A percentile compares a stretch with the other conserved stretches of the same genome.
phyloP scores from a whole-genome alignment of 139 green algal genomes.

The Tetradesmus obliquus region DNA sequence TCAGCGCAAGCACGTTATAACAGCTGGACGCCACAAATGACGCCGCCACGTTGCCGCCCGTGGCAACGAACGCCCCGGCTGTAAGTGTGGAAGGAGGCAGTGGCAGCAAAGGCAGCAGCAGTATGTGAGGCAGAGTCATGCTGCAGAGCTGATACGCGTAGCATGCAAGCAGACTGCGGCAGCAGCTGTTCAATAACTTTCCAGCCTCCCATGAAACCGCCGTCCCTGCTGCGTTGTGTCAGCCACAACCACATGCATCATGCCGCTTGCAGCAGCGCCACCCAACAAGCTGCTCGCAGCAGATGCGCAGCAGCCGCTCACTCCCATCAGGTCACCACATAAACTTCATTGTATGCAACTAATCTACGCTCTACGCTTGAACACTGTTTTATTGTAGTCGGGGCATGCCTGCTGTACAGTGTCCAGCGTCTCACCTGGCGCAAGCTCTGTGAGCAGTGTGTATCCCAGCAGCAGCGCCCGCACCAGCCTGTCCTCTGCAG shows the following conservation, averaged over 20 bases:
- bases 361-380: too few species aligned
- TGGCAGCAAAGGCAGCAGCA: not conserved
- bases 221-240: too few species aligned
- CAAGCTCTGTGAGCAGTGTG: not conserved
- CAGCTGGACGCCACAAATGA: constrained; percentile 1
- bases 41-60: constrained; percentile 23
- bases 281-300: too few species aligned
- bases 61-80: constrained; percentile 11
- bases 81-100: not conserved
- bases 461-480: not conserved
- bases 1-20: constrained; percentile 9
- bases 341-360: too few species aligned
- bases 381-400: too few species aligned
- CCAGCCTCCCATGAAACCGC: too few species aligned
- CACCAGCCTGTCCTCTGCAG: not conserved
- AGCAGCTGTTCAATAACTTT: too few species aligned
- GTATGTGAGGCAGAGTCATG: not conserved
- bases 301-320: too few species aligned
- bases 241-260: too few species aligned
- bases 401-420: not conserved
- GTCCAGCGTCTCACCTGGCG: not conserved
- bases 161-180: too few species aligned
- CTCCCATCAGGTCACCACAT: too few species aligned
- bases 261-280: too few species aligned
- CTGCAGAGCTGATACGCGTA: not conserved